A percentile compares a stretch with the other conserved stretches of the same genome.
Conservation (phyloP, 1,284 basidiomycete species). For the Inonotus hispidus region DNA sequence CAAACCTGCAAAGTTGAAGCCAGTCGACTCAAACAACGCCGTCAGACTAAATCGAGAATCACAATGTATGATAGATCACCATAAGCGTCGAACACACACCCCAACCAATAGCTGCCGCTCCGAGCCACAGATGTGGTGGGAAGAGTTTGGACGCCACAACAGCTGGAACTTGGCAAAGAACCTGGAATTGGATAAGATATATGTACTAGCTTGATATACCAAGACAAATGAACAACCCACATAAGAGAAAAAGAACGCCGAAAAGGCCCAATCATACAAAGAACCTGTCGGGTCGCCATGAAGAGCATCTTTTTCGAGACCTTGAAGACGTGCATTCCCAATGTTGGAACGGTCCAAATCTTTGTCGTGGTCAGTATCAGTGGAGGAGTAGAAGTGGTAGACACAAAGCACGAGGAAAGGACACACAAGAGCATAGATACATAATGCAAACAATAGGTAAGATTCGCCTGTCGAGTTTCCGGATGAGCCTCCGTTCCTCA, state of each 20-base stretch:
- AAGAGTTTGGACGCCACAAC: slow-evolving; percentile 61
- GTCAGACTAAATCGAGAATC: not conserved
- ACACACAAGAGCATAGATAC: slow-evolving; percentile 72
- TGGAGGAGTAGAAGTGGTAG: not conserved
- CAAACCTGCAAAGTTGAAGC: slow-evolving; percentile 52
- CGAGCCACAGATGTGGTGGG: slow-evolving; percentile 62
- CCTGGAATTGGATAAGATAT: slow-evolving; percentile 35
- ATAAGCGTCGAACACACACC: slow-evolving; percentile 64
- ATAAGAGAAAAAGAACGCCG: slow-evolving; percentile 72
- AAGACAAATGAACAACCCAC: slow-evolving; percentile 29
- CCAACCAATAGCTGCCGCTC: slow-evolving; percentile 62
- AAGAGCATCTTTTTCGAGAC: slow-evolving; percentile 56
- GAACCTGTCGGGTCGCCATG: slow-evolving; percentile 61
- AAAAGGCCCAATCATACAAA: slow-evolving; percentile 69
- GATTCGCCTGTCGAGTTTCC: slow-evolving; percentile 62
- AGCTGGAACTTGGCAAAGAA: slow-evolving; percentile 63
- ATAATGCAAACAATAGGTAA: slow-evolving; percentile 65
- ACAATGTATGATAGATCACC: slow-evolving; percentile 34
- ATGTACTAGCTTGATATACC: not conserved
- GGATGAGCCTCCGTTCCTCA: slow-evolving; percentile 52
- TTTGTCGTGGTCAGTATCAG: slow-evolving; percentile 25
- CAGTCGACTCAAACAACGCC: slow-evolving; percentile 39
- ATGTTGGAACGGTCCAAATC: slow-evolving; percentile 71
- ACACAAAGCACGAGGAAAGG: not conserved
- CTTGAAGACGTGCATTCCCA: slow-evolving; percentile 71